Conservation (phyloP, 352 stramenopile species). For the Globisporangium heterothallicum region DNA sequence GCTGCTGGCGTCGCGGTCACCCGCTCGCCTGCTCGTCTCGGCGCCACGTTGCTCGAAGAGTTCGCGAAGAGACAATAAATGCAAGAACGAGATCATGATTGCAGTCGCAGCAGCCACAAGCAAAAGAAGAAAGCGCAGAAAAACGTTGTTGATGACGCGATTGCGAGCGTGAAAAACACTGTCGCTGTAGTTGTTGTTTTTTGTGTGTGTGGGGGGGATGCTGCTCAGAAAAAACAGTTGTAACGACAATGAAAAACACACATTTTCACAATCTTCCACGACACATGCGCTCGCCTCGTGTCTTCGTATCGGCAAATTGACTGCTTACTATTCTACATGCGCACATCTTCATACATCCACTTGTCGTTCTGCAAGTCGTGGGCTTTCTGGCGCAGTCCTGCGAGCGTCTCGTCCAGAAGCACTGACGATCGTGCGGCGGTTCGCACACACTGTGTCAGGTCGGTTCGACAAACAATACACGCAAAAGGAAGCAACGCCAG, state of each 20-base stretch:
- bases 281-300: too few relatives aligned
- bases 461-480: background rate
- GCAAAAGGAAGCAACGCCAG: background rate
- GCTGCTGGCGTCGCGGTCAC: conserved; percentile 94
- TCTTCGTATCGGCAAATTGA: too few relatives aligned
- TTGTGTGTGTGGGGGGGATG: too few relatives aligned
- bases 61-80: conserved; percentile 82
- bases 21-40: conserved; percentile 94
- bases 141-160: background rate
- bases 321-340: too few relatives aligned
- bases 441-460: background rate
- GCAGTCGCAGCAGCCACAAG: background rate
- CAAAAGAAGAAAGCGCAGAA: background rate
- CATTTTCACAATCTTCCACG: too few relatives aligned
- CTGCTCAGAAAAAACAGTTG: too few relatives aligned
- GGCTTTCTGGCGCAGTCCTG: conserved; percentile 42
- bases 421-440: conserved; percentile 16
- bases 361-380: conserved; percentile 58
- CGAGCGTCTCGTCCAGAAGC: conserved; percentile 52
- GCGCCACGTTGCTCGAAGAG: conserved; percentile 95
- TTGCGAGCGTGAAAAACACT: too few relatives aligned
- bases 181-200: too few relatives aligned
- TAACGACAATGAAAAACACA: too few relatives aligned
- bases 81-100: too few relatives aligned
- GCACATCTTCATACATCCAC: conserved; percentile 72